Conservation (phyloP, 23 red algal species). For the Gracilaria domingensis region DNA sequence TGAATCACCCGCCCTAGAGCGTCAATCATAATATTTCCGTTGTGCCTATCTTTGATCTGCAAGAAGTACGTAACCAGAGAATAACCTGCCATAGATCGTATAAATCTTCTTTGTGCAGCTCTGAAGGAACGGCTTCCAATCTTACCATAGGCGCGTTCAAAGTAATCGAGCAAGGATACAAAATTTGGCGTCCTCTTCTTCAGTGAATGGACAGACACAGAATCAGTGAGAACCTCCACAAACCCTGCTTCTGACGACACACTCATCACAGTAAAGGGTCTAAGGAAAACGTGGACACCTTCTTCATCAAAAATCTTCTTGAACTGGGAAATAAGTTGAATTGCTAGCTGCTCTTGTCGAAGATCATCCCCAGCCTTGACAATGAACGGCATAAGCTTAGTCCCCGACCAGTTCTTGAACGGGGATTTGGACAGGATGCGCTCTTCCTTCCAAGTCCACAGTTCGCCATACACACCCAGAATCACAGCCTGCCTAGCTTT, state of each 20-base stretch:
- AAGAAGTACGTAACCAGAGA: slow-evolving; percentile 94
- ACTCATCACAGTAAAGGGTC: slow-evolving; percentile 91
- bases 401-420: slow-evolving; percentile 71
- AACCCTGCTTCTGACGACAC: slow-evolving; percentile 91
- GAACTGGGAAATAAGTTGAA: slow-evolving; percentile 93
- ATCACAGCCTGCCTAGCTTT: slow-evolving; percentile 80
- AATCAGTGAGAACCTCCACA: slow-evolving; percentile 90
- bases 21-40: slow-evolving; percentile 99
- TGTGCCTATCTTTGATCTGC: slow-evolving; percentile 99
- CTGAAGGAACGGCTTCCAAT: slow-evolving; percentile 69
- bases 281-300: slow-evolving; percentile 76
- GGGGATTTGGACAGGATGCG: slow-evolving; percentile 82
- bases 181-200: slow-evolving; percentile 95
- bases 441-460: slow-evolving; percentile 78
- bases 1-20: slow-evolving; percentile 89
- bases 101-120: slow-evolving; percentile 85
- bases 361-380: slow-evolving; percentile 98
- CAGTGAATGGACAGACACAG: slow-evolving; percentile 90
- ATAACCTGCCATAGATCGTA: slow-evolving; percentile 94
- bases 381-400: slow-evolving; percentile 89
- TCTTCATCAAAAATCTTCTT: slow-evolving; percentile 88
- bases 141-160: slow-evolving; percentile 86
- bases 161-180: slow-evolving; percentile 91
- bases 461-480: slow-evolving; percentile 90
- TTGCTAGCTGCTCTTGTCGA: slow-evolving; percentile 97